Base-by-base conservation (phyloP, 176 grass and related monocot species). In the Raddia guianensis region DNA sequence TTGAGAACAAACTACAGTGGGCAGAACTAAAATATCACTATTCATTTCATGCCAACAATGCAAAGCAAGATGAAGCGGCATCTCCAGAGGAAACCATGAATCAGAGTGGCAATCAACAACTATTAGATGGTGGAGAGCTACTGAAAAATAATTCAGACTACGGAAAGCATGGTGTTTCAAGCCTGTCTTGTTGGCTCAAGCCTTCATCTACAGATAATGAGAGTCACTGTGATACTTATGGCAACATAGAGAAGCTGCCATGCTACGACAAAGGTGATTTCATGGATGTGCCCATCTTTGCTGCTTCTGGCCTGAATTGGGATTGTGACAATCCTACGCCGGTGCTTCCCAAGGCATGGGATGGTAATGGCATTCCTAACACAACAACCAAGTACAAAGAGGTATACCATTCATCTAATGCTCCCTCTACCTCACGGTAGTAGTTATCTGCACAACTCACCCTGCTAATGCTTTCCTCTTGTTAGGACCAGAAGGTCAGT, bases 341-440 rank as follows among this genome's bases (percentile, higher is more conserved):
- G 67, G 59, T 79, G 11, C 21, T 86, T n/a, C 60, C 75, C 1
- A 89, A 86, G 78, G 49, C 48, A 0, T 94, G 92, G 81, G 90
- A 81, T n/a, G 77, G 85, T 16, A 98, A 92, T 53, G 92, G 95
- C 3, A 98, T 98, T 70, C 95, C 95, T 5, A 98, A 95, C 66
- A 83, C 95, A 33, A 95, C 90, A 2, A 91, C 86, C 5, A 98
- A 94, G 35, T 98, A 98, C 15, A 93, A 95, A 18, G 95, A 98
- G 95, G 95, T 98, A 84, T 47, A 9, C 45, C 14, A 40, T 51
- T 70, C 42, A 63, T 85, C 37, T 18, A 1, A 34, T 72, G n/a
- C 43, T 67, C 6, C 35, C 13, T 8, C 46, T n/a, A 46, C 3
- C 12, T 19, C 13, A 18, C 44, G 19, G 12, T 19, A 8, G 27